Percentiles rank a stretch among this genome's conserved stretches.
These are phyloP conservation scores for Hygrocybe punicea DNA, from an alignment of 768 basidiomycete species.

Conservation along the genomic window DNA sequence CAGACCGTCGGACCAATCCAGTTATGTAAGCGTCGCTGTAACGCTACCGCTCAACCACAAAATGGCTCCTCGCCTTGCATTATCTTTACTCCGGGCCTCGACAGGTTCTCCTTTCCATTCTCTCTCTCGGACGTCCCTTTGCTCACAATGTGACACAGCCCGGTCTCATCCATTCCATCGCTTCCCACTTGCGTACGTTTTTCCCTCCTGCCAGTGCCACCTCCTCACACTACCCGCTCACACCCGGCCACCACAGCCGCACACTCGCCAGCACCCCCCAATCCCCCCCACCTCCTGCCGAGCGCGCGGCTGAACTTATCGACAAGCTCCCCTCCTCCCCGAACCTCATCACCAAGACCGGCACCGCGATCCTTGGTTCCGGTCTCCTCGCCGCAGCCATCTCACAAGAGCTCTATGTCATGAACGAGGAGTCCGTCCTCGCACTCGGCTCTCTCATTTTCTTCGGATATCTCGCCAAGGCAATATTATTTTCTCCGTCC, in stretches of 20 bases:
- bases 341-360: conserved; percentile 91
- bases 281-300: conserved; percentile 71
- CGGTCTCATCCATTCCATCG: too few species aligned
- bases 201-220: too few species aligned
- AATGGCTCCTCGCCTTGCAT: too few species aligned
- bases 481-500: conserved; percentile 31
- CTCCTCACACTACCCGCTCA: too few species aligned
- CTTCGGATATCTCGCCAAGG: conserved; percentile 78
- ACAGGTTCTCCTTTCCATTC: too few species aligned
- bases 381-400: conserved; percentile 88
- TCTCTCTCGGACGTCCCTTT: too few species aligned
- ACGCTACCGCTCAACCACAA: too few species aligned
- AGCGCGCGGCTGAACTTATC: conserved; percentile 88
- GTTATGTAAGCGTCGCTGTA: too few species aligned
- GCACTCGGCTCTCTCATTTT: conserved; percentile 81
- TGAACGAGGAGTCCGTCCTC: conserved; percentile 94
- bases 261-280: conserved; percentile 58
- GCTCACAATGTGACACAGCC: too few species aligned
- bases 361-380: conserved; percentile 85
- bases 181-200: too few species aligned
- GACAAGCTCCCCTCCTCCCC: conserved; percentile 82
- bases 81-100: too few species aligned
- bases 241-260: conserved; percentile 46
- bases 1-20: too few species aligned
- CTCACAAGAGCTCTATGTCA: conserved; percentile 94